These are phyloP conservation scores for Candolleomyces eurysporus DNA, from an alignment of 768 basidiomycete genomes.

Conservation along the genomic window DNA sequence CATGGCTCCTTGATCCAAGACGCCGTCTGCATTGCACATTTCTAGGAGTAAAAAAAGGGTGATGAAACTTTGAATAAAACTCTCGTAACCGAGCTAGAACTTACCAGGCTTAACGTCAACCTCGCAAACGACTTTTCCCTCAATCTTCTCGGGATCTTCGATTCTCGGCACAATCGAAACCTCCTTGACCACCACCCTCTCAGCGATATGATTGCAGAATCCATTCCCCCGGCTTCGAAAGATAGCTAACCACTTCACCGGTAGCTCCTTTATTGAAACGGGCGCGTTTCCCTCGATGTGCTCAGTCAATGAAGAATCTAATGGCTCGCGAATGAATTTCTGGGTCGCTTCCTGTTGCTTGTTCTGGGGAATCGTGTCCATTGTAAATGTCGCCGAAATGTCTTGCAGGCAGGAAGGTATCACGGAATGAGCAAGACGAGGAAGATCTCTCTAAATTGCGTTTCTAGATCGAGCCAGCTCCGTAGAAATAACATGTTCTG, in stretches of 20 bases:
- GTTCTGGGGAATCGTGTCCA: neutral
- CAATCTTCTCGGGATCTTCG: slow-evolving; percentile 33
- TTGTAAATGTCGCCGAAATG: too few species aligned
- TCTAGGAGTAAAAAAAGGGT: slow-evolving; percentile 27
- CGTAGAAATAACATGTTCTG: too few species aligned
- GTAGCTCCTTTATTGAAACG: slow-evolving; percentile 32
- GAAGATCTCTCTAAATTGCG: too few species aligned
- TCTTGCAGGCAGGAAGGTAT: too few species aligned
- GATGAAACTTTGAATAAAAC: neutral
- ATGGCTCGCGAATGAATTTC: slow-evolving; percentile 16
- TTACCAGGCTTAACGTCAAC: slow-evolving; percentile 44
- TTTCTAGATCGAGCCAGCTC: too few species aligned
- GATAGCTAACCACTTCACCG: slow-evolving; percentile 35
- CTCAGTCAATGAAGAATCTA: slow-evolving; percentile 20
- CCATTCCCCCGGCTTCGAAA: slow-evolving; percentile 26
- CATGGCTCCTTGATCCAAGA: slow-evolving; percentile 40
- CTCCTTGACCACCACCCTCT: slow-evolving; percentile 32
- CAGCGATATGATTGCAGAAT: slow-evolving; percentile 28
- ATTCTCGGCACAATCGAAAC: slow-evolving; percentile 36
- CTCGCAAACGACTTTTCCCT: slow-evolving; percentile 40
- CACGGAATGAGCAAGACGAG: too few species aligned
- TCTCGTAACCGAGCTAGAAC: slow-evolving; percentile 8
- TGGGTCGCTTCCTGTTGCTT: slow-evolving; percentile 4
- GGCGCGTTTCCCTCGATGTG: slow-evolving; percentile 36
- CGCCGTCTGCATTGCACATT: slow-evolving; percentile 38